Conservation (phyloP, 2,329 filamentous ascomycete genomes). For the Endoconidiophora laricicola region DNA sequence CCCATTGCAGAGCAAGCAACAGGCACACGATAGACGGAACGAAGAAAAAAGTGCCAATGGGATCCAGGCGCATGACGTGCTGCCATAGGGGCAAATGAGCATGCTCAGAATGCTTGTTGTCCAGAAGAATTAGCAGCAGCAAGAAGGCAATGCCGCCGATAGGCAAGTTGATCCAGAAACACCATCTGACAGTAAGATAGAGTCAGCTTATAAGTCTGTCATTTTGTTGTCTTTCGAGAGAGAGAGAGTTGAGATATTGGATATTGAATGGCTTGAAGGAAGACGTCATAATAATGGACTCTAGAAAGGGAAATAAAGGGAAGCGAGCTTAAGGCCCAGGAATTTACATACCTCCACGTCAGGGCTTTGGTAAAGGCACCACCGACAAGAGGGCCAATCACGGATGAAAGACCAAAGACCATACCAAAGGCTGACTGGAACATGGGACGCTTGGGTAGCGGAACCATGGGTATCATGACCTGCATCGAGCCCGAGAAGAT, state of each 20-base stretch:
- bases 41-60: constrained; percentile 42
- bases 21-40: constrained; percentile 42
- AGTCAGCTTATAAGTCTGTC: neutral
- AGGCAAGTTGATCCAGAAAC: constrained; percentile 43
- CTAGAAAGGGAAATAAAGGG: neutral
- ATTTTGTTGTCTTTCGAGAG: no score
- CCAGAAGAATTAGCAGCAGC: constrained; percentile 32
- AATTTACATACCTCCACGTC: constrained; percentile 28
- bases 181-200: constrained; percentile 25
- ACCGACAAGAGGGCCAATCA: constrained; percentile 36
- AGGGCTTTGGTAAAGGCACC: constrained; percentile 33
- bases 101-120: constrained; percentile 19
- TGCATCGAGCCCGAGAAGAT: constrained; percentile 41
- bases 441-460: constrained; percentile 41
- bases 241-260: no score
- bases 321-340: neutral
- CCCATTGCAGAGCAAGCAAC: constrained; percentile 47
- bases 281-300: neutral
- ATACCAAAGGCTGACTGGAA: constrained; percentile 40
- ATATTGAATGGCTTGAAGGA: neutral
- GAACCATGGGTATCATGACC: constrained; percentile 40
- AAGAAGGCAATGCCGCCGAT: constrained; percentile 34
- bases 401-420: constrained; percentile 37
- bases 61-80: constrained; percentile 38
- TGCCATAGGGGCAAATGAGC: constrained; percentile 20